Evolutionary conservation across 2,329 filamentous ascomycete species (phyloP), one percentile per base, ranked within the genome.

Genomic region (Saccharata proteae): DNA sequence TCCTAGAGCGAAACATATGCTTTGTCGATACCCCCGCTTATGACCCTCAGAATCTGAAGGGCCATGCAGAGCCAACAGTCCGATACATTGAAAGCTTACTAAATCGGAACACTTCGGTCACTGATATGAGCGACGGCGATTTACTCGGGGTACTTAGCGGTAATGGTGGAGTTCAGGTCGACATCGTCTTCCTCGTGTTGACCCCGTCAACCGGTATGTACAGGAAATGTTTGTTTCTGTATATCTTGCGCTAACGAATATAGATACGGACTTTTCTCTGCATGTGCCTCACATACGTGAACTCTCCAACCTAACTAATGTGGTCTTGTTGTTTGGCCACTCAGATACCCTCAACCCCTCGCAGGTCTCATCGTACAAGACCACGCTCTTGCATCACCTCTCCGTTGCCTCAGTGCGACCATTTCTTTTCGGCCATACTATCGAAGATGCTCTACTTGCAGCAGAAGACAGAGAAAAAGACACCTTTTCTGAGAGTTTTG

Each of bases 1-100:
- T 94, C 22, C 61, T 96, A 26, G 88, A 96, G 49, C 73, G 88
- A 17, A 98, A 98, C 48, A 59, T 98, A 4, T 93, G 84, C 54
- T 94, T 98, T 49, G 76, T 94, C 36, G 88, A 96, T 57, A 88
- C 81, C 2, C 74, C 79, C 8, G 76, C 77, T 9, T 74, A 72
- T 52, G 59, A 64, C 23, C 63, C 60, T 37, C 38, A 14, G 38
- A 35, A 23, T 26, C 38, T 18, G 47, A 43, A 5, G 41, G n/a
- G n/a, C n/a, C 33, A 46, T 13, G 45, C 42, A 25, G 42, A 40
- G 23, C 43, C 54, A 26, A 53, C 48, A 30, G 73, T 75, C 29
- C 67, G 72, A 36, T 92, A 93, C 49, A 67, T 93, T 18, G 77
- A 85, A 53, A 71, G 69, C 26, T 71, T 77, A 40, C 58, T 88